Evolutionary conservation across 148 eudicot genomes (phyloP), one percentile per base, ranked within the genome.

Genomic region (Amaranthus hypochondriacus): DNA sequence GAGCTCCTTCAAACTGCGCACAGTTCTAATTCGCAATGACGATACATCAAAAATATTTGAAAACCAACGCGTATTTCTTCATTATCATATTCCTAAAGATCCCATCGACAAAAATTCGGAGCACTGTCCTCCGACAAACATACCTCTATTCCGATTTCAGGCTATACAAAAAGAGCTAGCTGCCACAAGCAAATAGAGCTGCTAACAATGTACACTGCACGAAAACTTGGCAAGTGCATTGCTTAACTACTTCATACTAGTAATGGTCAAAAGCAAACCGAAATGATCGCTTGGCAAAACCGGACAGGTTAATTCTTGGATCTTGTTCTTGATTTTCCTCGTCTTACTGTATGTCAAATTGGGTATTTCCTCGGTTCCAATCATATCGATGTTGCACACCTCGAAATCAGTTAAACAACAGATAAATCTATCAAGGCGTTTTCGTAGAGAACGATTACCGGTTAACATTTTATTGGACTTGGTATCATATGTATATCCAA

Each of bases 261-360:
- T 73, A 49, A 91, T 75, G 1, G 88, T 87, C 70, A 92, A 54
- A 56, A 90, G 86, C 81, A 93, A 66, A 39, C 98, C 98, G 83
- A 75, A 93, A 63, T 93, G 98, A 79, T 93, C 98, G 69, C 98
- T 93, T 28, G 96, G 98, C 64, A 87, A 82, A 74, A 94, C 93
- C 5, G 98, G 98, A 7, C 91, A 90, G 57, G 50, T 78, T 77
- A 94, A 63, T 52, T 87, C 84, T 81, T 87, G 74, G 13, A 88
- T 74, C 56, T 78, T 88, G 18, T 75, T 81, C 71, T 80, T 90
- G 78, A 82, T 59, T 81, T 81, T 90, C 87, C 90, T 93, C 78
- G 87, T 85, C 76, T 84, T 91, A 70, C 21, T 70, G 80, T 87
- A 81, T 1, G 84, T 69, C 66, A 90, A 4, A 5, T 85, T 96